Evolutionary conservation across 2,329 filamentous ascomycete genomes (phyloP).

Genomic region (Mycosphaerella sp.): DNA sequence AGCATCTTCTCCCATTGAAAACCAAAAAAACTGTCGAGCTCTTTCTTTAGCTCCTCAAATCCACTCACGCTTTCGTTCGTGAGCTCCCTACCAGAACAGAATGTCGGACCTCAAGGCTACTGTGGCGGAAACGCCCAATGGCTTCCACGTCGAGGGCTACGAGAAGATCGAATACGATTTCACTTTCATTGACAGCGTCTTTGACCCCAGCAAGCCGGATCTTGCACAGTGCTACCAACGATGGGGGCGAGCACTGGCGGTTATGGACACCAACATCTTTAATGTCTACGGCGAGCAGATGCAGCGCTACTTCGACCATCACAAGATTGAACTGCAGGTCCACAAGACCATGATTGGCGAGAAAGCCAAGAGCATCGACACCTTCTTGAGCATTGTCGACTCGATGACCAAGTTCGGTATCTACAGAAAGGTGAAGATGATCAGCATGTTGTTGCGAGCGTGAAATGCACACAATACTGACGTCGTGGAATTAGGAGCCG

Average conservation of each 20-base stretch:
- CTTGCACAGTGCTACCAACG: slow-evolving; percentile 59
- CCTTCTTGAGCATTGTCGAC: slow-evolving; percentile 62
- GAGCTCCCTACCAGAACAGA: slow-evolving; percentile 35
- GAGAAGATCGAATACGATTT: slow-evolving; percentile 75
- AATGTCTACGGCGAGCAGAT: slow-evolving; percentile 61
- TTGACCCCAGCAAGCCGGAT: slow-evolving; percentile 54
- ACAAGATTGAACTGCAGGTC: slow-evolving; percentile 56
- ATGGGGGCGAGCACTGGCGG: slow-evolving; percentile 60
- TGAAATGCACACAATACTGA: neutral
- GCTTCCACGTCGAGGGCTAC: slow-evolving; percentile 66
- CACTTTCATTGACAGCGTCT: slow-evolving; percentile 64
- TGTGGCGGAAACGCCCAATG: slow-evolving; percentile 56
- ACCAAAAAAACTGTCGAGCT: slow-evolving; percentile 8
- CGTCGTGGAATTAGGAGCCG: slow-evolving; percentile 46
- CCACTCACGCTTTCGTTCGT: slow-evolving; percentile 8
- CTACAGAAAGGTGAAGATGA: slow-evolving; percentile 40
- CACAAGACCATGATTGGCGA: slow-evolving; percentile 71
- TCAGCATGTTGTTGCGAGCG: neutral
- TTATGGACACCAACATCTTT: slow-evolving; percentile 67
- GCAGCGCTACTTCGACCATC: slow-evolving; percentile 60
- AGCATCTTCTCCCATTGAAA: neutral
- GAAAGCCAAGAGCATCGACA: slow-evolving; percentile 68
- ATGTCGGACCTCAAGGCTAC: slow-evolving; percentile 67
- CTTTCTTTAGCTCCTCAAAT: slow-evolving; percentile 12
- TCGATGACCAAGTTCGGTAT: slow-evolving; percentile 70